These are phyloP conservation scores for Cladosporium halotolerans DNA, from an alignment of 2,329 filamentous ascomycete species.

Conservation along the genomic window DNA sequence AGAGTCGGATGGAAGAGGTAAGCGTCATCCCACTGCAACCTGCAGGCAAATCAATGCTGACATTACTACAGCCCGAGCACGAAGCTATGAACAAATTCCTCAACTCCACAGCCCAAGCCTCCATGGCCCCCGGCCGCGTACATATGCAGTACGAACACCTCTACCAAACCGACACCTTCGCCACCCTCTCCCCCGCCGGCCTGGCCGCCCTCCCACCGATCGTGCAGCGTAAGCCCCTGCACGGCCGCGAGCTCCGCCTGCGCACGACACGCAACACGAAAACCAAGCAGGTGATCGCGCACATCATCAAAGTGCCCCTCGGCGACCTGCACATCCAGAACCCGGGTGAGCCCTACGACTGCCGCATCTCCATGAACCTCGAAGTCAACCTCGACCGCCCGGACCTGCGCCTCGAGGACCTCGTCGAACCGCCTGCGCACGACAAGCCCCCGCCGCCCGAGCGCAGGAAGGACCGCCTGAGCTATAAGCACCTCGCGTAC, in stretches of 20 bases:
- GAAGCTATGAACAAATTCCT: conserved; percentile 76
- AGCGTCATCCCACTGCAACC: conserved; percentile 21
- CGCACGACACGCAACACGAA: conserved; percentile 59
- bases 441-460: conserved; percentile 34
- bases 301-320: conserved; percentile 88
- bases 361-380: conserved; percentile 87
- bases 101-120: conserved; percentile 55
- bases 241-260: conserved; percentile 56
- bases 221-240: conserved; percentile 33
- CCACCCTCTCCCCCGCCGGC: conserved; percentile 59
- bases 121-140: conserved; percentile 41
- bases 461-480: conserved; percentile 74
- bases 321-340: conserved; percentile 82
- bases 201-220: conserved; percentile 52
- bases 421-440: conserved; percentile 46
- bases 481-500: conserved; percentile 81
- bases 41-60: neutral
- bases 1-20: conserved; percentile 87
- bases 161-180: conserved; percentile 77
- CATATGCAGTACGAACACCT: conserved; percentile 75
- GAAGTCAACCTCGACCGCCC: conserved; percentile 64
- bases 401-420: conserved; percentile 46
- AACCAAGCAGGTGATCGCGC: conserved; percentile 60
- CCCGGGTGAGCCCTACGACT: conserved; percentile 73
- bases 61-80: conserved; percentile 61